phyloP scores from a whole-genome alignment of 768 basidiomycete species.

The Holtermanniella nyarrowii region DNA sequence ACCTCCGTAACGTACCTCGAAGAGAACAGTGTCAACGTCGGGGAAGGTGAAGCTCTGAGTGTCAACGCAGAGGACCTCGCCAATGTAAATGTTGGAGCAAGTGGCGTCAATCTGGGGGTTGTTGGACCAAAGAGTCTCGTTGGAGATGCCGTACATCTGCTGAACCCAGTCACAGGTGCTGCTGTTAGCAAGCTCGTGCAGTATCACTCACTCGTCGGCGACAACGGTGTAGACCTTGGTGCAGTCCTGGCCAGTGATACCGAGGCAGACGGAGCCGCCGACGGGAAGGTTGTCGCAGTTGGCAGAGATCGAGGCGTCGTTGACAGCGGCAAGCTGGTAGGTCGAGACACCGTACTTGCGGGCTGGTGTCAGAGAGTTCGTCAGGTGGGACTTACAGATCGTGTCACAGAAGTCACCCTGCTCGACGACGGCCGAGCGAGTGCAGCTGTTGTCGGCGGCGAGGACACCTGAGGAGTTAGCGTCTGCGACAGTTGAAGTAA shows the following conservation, averaged over 20 bases:
- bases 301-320: slow-evolving; percentile 48
- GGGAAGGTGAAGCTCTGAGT: slow-evolving; percentile 45
- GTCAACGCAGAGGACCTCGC: slow-evolving; percentile 59
- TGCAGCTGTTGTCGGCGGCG: slow-evolving; percentile 45
- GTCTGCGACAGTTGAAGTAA: background rate
- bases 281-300: slow-evolving; percentile 54
- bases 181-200: background rate
- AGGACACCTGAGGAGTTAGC: slow-evolving; percentile 13
- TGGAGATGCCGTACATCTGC: slow-evolving; percentile 44
- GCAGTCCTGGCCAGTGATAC: slow-evolving; percentile 55
- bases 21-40: slow-evolving; percentile 23
- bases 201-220: slow-evolving; percentile 45
- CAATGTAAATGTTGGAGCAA: slow-evolving; percentile 58
- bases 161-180: slow-evolving; percentile 51
- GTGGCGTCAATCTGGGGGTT: slow-evolving; percentile 59
- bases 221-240: slow-evolving; percentile 51
- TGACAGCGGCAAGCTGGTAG: slow-evolving; percentile 62
- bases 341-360: slow-evolving; percentile 43
- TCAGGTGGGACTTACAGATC: slow-evolving; percentile 47
- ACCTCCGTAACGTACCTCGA: slow-evolving; percentile 21
- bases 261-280: slow-evolving; percentile 58
- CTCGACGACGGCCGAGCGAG: slow-evolving; percentile 54
- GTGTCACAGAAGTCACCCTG: slow-evolving; percentile 56
- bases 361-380: slow-evolving; percentile 12
- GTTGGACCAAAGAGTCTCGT: slow-evolving; percentile 52